A percentile compares a stretch with the other conserved stretches of the same genome.
phyloP scores from a whole-genome alignment of 2,329 filamentous ascomycete genomes.

The Stagonosporopsis rhizophila region DNA sequence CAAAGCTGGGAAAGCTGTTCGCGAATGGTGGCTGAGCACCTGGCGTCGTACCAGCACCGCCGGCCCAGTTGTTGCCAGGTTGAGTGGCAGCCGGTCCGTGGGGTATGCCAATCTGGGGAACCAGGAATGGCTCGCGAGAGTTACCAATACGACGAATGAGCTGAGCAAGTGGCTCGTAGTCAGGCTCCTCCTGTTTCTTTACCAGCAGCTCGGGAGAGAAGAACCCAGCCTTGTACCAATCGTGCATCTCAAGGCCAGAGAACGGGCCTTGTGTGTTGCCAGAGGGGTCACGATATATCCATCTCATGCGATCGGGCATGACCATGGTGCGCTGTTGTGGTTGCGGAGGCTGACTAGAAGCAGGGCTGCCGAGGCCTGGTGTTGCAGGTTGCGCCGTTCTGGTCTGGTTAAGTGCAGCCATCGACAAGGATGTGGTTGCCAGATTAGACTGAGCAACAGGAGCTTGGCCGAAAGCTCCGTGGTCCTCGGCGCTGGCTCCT shows the following conservation, averaged over 20 bases:
- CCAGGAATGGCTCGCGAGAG: slow-evolving; percentile 94
- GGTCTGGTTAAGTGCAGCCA: slow-evolving; percentile 43
- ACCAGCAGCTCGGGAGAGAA: slow-evolving; percentile 94
- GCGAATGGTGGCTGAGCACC: slow-evolving; percentile 80
- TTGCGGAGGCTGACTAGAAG: slow-evolving; percentile 71
- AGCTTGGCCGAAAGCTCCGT: slow-evolving; percentile 34
- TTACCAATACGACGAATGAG: slow-evolving; percentile 96
- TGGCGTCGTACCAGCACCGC: slow-evolving; percentile 49
- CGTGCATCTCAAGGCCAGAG: slow-evolving; percentile 97
- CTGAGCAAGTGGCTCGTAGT: slow-evolving; percentile 94
- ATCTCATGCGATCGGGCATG: slow-evolving; percentile 98
- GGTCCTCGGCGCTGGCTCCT: slow-evolving; percentile 38
- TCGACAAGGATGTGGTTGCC: slow-evolving; percentile 42
- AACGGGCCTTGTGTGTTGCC: slow-evolving; percentile 92
- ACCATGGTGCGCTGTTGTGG: slow-evolving; percentile 88
- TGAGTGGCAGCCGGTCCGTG: slow-evolving; percentile 75
- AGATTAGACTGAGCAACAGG: slow-evolving; percentile 32
- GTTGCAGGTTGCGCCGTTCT: slow-evolving; percentile 44
- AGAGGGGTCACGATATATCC: slow-evolving; percentile 97
- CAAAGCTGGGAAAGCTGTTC: slow-evolving; percentile 93
- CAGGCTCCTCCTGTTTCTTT: slow-evolving; percentile 89
- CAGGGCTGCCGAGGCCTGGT: slow-evolving; percentile 55
- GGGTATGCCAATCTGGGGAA: slow-evolving; percentile 93
- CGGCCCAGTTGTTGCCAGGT: slow-evolving; percentile 55
- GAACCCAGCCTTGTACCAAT: slow-evolving; percentile 99